Evolutionary conservation across 352 stramenopile species (phyloP).

Genomic region (Globisporangium yorkense): DNA sequence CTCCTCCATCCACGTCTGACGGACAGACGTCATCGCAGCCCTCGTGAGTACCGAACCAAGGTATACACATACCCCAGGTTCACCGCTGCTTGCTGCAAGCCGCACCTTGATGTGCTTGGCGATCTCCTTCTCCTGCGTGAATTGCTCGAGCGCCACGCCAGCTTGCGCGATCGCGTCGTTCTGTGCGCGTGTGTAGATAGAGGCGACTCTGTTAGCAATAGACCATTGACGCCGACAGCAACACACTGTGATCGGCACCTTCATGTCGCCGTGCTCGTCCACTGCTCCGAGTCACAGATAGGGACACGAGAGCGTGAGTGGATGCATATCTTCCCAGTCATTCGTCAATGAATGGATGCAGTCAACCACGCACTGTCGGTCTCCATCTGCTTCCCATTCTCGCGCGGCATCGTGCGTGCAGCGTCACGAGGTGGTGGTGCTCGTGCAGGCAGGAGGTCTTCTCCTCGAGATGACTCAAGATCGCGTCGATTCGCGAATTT

Average conservation of each 20-base stretch:
- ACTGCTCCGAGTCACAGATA: slow-evolving; percentile 24
- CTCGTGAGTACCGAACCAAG: not conserved
- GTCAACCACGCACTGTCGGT: slow-evolving; percentile 52
- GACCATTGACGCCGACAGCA: not conserved
- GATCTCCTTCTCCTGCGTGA: slow-evolving; percentile 73
- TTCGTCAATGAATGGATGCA: not conserved
- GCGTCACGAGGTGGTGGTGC: not conserved
- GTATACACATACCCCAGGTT: too few species aligned
- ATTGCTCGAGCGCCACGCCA: slow-evolving; percentile 65
- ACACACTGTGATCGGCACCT: slow-evolving; percentile 21
- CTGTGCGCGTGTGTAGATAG: slow-evolving; percentile 7
- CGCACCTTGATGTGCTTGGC: slow-evolving; percentile 37
- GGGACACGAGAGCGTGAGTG: not conserved
- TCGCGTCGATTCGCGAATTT: too few species aligned
- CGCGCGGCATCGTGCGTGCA: slow-evolving; percentile 28
- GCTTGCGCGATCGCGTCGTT: slow-evolving; percentile 67
- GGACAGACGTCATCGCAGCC: too few species aligned
- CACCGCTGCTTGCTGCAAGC: not conserved
- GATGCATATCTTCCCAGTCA: not conserved
- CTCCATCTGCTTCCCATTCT: slow-evolving; percentile 79
- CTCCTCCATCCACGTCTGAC: slow-evolving; percentile 40
- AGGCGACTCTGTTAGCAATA: not conserved
- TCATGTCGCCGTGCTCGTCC: slow-evolving; percentile 83
- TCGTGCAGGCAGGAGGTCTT: not conserved
- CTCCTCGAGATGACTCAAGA: too few species aligned